A percentile compares a stretch with the other conserved stretches of the same genome.
Evolutionary conservation across 2,329 filamentous ascomycete genomes (phyloP).

Genomic region (Neonectria coccinea): DNA sequence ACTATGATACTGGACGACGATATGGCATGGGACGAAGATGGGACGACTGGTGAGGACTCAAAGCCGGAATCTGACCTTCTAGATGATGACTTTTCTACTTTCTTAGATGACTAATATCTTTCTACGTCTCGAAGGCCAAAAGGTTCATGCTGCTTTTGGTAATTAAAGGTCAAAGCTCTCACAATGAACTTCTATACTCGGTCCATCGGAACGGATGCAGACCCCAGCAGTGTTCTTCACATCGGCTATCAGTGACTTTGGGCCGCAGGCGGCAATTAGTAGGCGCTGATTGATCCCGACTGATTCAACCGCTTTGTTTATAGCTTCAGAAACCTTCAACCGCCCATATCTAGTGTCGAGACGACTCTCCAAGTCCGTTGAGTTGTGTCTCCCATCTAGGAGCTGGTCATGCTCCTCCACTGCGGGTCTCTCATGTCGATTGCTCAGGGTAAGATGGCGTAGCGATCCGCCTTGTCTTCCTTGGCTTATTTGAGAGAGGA

Average conservation of each 20-base stretch:
- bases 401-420: not conserved
- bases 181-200: constrained; percentile 21
- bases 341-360: constrained; percentile 11
- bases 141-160: not conserved
- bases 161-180: constrained; percentile 24
- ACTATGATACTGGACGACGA: constrained; percentile 33
- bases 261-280: constrained; percentile 20
- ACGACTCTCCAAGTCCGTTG: constrained; percentile 1
- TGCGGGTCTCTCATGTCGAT: not conserved
- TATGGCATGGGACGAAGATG: constrained; percentile 37
- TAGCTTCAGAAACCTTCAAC: not conserved
- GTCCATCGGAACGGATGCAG: constrained; percentile 11
- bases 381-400: not conserved
- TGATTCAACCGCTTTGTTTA: not conserved
- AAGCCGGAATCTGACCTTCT: constrained; percentile 29
- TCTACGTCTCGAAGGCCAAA: not conserved
- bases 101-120: not conserved
- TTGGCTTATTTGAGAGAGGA: constrained; percentile 10
- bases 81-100: not conserved
- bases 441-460: not conserved
- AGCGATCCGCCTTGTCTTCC: constrained; percentile 2
- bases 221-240: constrained; percentile 10
- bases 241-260: constrained; percentile 11
- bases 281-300: constrained; percentile 3
- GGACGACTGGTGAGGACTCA: constrained; percentile 25